Percentiles rank a stretch among this genome's conserved stretches.
Conservation (phyloP, 1,284 basidiomycete species). For the Austroboletus niveus region DNA sequence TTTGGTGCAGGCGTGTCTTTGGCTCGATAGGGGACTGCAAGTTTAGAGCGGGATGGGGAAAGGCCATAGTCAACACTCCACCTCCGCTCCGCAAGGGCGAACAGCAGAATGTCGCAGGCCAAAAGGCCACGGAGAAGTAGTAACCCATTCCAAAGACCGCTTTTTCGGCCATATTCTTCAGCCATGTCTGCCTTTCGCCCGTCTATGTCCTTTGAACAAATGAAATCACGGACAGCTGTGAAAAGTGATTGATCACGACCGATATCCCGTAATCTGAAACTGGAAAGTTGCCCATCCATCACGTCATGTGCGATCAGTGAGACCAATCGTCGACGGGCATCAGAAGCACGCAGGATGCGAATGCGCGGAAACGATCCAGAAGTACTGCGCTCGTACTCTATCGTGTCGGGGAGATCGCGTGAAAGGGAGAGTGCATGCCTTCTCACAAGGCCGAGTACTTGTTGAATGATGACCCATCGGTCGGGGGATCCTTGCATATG, state of each 20-base stretch:
- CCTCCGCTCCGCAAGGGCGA: constrained; percentile 38
- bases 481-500: constrained; percentile 43
- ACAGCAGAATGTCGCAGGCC: constrained; percentile 38
- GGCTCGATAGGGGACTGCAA: constrained; percentile 19
- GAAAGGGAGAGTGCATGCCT: constrained; percentile 9
- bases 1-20: constrained; percentile 9
- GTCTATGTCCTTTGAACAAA: constrained; percentile 8
- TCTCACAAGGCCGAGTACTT: constrained; percentile 33
- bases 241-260: constrained; percentile 1
- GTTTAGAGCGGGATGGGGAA: constrained; percentile 30
- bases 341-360: constrained; percentile 18
- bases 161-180: constrained; percentile 11
- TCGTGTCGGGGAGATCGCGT: not conserved
- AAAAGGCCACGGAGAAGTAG: constrained; percentile 44
- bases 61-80: constrained; percentile 52
- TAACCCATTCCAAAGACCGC: constrained; percentile 31
- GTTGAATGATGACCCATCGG: constrained; percentile 45
- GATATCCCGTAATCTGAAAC: constrained; percentile 15
- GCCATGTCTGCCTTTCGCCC: not conserved
- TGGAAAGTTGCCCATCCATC: constrained; percentile 21
- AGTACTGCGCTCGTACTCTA: constrained; percentile 3
- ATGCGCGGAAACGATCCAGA: not conserved
- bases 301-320: constrained; percentile 23
- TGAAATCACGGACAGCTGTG: constrained; percentile 20
- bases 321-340: constrained; percentile 20